Evolutionary conservation across 805 yeast genomes (phyloP).

Genomic region (Ogataea pini): DNA sequence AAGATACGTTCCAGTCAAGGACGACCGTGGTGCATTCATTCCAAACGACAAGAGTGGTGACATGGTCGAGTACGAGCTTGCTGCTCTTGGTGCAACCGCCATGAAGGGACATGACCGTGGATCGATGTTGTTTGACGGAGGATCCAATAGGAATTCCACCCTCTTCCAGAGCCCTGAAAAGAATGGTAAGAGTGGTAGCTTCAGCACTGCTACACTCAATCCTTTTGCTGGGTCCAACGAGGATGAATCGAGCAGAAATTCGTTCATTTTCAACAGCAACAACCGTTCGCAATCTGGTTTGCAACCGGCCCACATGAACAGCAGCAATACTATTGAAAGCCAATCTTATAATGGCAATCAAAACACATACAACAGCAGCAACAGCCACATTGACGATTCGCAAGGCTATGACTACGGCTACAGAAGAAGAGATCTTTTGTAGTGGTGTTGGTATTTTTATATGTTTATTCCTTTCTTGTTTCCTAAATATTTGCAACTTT

Average conservation of each 20-base stretch:
- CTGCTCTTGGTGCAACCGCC: conserved; percentile 71
- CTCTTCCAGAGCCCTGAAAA: conserved; percentile 19
- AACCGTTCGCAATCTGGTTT: conserved; percentile 14
- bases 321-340: conserved; percentile 6
- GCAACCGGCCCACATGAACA: conserved; percentile 7
- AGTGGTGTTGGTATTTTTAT: background rate
- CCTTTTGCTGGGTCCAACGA: conserved; percentile 23
- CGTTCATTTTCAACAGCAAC: conserved; percentile 19
- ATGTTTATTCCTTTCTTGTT: background rate
- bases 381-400: conserved; percentile 1
- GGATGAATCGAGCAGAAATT: conserved; percentile 21
- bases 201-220: conserved; percentile 16
- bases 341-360: background rate
- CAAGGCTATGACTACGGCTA: conserved; percentile 10
- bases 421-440: conserved; percentile 21
- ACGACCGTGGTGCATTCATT: conserved; percentile 94
- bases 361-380: background rate
- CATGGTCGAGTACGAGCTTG: conserved; percentile 59
- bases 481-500: background rate
- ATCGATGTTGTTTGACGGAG: conserved; percentile 36
- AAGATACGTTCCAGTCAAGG: conserved; percentile 93
- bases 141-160: conserved; percentile 27
- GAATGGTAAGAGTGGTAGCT: conserved; percentile 24
- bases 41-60: conserved; percentile 47
- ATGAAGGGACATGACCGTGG: conserved; percentile 58